A percentile compares a stretch with the other conserved stretches of the same genome.
Conservation (phyloP, 2,329 filamentous ascomycete species). For the Claviceps citrina region DNA sequence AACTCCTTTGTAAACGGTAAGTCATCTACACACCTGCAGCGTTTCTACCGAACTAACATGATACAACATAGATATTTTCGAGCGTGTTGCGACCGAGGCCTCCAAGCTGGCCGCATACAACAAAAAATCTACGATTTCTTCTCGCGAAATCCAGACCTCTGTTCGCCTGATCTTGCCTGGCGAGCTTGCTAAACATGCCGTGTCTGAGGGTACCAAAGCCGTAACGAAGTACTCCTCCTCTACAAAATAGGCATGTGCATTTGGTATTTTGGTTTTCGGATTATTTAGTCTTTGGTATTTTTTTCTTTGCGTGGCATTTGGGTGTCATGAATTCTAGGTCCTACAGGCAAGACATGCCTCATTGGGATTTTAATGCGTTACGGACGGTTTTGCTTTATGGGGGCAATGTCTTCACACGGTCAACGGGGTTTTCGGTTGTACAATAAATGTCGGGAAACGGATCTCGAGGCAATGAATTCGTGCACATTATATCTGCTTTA, state of each 20-base stretch:
- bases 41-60: too few relatives aligned
- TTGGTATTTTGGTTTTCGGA: slow-evolving; percentile 34
- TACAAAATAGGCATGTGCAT: slow-evolving; percentile 67
- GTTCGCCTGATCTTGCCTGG: slow-evolving; percentile 95
- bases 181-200: slow-evolving; percentile 98
- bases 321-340: slow-evolving; percentile 41
- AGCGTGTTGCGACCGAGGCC: slow-evolving; percentile 95
- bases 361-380: slow-evolving; percentile 56
- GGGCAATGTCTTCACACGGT: slow-evolving; percentile 56
- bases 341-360: slow-evolving; percentile 21
- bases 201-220: slow-evolving; percentile 98
- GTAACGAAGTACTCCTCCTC: slow-evolving; percentile 99
- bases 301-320: slow-evolving; percentile 34
- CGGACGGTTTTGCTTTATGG: slow-evolving; percentile 52
- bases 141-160: slow-evolving; percentile 97
- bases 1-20: slow-evolving; percentile 99
- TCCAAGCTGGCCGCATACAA: slow-evolving; percentile 99
- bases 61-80: slow-evolving; percentile 67
- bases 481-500: slow-evolving; percentile 32
- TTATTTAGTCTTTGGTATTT: slow-evolving; percentile 24
- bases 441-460: slow-evolving; percentile 52
- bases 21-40: too few relatives aligned
- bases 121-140: slow-evolving; percentile 99
- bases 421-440: slow-evolving; percentile 57
- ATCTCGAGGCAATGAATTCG: slow-evolving; percentile 47